phyloP scores from a whole-genome alignment of 2,329 filamentous ascomycete species.

The Venturia pyrina region DNA sequence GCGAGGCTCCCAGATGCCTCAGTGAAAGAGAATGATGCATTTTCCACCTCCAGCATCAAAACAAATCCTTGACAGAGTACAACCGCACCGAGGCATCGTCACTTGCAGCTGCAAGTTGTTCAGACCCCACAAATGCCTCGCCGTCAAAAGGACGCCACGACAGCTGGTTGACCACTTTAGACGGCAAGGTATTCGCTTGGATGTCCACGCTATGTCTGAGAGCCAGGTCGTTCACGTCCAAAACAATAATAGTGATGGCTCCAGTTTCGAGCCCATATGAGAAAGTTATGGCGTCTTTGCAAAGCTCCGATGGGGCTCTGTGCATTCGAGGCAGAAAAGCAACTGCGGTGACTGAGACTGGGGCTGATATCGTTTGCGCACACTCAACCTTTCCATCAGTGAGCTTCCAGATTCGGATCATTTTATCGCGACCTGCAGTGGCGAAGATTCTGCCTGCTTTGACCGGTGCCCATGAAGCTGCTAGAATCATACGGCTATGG shows the following conservation, averaged over 20 bases:
- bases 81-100: constrained; percentile 11
- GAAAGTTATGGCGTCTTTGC: constrained; percentile 15
- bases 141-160: constrained; percentile 20
- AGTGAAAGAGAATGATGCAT: neutral
- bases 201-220: constrained; percentile 13
- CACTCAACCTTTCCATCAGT: constrained; percentile 16
- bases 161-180: constrained; percentile 20
- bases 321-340: constrained; percentile 18
- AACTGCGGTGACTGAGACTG: constrained; percentile 24
- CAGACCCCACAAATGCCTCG: neutral
- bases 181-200: constrained; percentile 13
- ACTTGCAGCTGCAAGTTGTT: constrained; percentile 9
- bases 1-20: neutral
- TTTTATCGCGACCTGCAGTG: constrained; percentile 85
- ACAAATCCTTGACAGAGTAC: constrained; percentile 2
- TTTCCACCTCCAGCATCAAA: neutral
- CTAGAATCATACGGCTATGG: constrained; percentile 86
- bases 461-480: constrained; percentile 67
- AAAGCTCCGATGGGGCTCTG: neutral
- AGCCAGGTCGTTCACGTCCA: constrained; percentile 11
- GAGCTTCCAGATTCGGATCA: constrained; percentile 52
- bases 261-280: constrained; percentile 21
- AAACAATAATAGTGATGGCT: constrained; percentile 13
- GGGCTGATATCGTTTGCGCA: constrained; percentile 18
- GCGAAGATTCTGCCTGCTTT: constrained; percentile 50